Percentiles rank a stretch among this genome's conserved stretches.
Conservation (phyloP, 1,139 yeast species). For the Candida sp. region DNA sequence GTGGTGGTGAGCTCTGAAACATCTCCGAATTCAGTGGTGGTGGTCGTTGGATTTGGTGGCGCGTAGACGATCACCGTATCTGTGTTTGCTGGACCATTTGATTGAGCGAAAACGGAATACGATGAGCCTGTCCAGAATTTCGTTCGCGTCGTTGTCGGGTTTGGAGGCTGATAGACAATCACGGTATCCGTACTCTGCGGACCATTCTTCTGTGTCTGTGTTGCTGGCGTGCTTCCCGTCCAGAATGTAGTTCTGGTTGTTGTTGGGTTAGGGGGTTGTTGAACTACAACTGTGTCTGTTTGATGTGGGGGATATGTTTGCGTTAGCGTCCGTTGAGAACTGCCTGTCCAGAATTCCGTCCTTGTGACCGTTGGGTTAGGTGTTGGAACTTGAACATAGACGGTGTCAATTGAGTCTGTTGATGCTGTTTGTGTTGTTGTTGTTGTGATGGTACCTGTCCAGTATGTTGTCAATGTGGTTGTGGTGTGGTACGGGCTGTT, state of each 20-base stretch:
- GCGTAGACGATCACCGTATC: slow-evolving; percentile 12
- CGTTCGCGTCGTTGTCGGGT: slow-evolving; percentile 16
- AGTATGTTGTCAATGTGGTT: slow-evolving; percentile 13
- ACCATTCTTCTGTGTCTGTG: slow-evolving; percentile 11
- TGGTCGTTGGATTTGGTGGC: slow-evolving; percentile 7
- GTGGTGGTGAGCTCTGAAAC: too few relatives aligned
- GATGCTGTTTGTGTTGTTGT: slow-evolving; percentile 13
- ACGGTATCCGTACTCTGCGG: slow-evolving; percentile 20
- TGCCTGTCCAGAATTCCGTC: neutral
- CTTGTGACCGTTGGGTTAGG: slow-evolving; percentile 14
- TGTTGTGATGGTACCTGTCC: slow-evolving; percentile 11
- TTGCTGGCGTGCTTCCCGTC: neutral
- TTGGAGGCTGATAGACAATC: slow-evolving; percentile 20
- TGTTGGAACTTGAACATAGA: slow-evolving; percentile 17
- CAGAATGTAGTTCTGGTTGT: slow-evolving; percentile 13
- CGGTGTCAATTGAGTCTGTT: slow-evolving; percentile 21
- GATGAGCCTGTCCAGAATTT: slow-evolving; percentile 11
- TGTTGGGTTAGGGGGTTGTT: slow-evolving; percentile 19
- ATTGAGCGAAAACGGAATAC: slow-evolving; percentile 11
- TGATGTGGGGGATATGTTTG: slow-evolving; percentile 9
- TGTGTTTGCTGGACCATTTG: slow-evolving; percentile 5
- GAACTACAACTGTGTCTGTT: slow-evolving; percentile 21
- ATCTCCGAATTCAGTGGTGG: too few relatives aligned
- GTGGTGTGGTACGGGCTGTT: slow-evolving; percentile 17
- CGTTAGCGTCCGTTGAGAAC: slow-evolving; percentile 11